Evolutionary conservation across 805 yeast genomes (phyloP), one percentile per base, ranked within the genome.

Genomic region (Zygosaccharomyces kombuchaensis): DNA sequence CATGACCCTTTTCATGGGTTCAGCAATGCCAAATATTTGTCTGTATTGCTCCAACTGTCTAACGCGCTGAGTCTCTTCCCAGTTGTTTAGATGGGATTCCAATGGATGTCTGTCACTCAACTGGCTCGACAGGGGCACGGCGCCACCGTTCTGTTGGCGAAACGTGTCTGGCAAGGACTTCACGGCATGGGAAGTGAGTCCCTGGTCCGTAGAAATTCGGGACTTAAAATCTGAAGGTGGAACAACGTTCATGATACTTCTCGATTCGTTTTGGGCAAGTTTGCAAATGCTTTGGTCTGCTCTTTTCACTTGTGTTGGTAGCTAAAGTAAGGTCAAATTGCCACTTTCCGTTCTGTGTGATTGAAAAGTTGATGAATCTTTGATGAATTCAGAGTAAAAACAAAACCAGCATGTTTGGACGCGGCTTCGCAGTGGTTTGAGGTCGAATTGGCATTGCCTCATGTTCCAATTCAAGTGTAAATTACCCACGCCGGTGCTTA

Each of bases 1-100:
- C 96, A 93, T 89, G 26, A 82, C 80, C 60, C 97, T 77, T 61
- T 83, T 83, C 65, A 91, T 84, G 7, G 99, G 97, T 59, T 87
- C 98, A 9, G 93, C 96, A 39, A 91, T 80, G 12, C 99, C 99
- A 65, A 85, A 89, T 13, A 86, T 69, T 54, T 95, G 78, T 62
- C 95, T 78, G 66, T 86, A 82, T 48, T 80, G 80, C 62, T 89
- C 93, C 71, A 90, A 58, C 58, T 80, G 81, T 53, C 82, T 71
- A 25, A 80, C 80, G 27, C 76, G 76, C 59, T 88, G 89, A 9
- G 84, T 83, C 36, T 73, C 70, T 19, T 89, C 95, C 97, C 97
- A 93, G 58, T 80, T 76, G 45, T 70, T 66, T 31, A 93, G 66
- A 55, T 96, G 78, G 4, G 76, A 56, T 60, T 93, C 95, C 50